Evolutionary conservation across 2,329 filamentous ascomycete species (phyloP).

Genomic region (Cryoendolithus antarcticus): DNA sequence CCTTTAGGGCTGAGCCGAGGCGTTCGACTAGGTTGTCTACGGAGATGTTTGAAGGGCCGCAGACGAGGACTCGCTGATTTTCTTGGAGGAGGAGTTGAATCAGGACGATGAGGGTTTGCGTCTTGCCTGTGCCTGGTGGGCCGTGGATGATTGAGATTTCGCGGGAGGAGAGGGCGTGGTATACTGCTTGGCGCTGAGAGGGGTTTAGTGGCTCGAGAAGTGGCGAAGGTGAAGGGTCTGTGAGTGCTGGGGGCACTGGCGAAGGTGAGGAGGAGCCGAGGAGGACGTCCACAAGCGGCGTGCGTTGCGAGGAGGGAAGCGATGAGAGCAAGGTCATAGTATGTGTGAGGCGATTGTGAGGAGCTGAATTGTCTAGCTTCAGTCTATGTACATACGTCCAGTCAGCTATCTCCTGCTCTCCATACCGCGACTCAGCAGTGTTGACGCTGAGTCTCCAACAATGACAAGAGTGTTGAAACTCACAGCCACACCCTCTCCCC

Average conservation of each 20-base stretch:
- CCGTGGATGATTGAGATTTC: slow-evolving; percentile 89
- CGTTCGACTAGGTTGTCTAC: slow-evolving; percentile 98
- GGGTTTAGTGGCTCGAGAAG: slow-evolving; percentile 45
- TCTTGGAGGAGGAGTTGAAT: slow-evolving; percentile 78
- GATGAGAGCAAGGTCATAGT: slow-evolving; percentile 49
- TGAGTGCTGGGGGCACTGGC: slow-evolving; percentile 32
- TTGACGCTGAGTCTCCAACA: slow-evolving; percentile 1
- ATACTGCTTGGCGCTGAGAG: slow-evolving; percentile 51
- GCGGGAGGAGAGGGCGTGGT: slow-evolving; percentile 70
- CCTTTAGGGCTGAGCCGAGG: slow-evolving; percentile 44
- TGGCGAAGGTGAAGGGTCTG: slow-evolving; percentile 37
- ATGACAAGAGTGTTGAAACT: slow-evolving; percentile 21
- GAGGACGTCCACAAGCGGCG: slow-evolving; percentile 46
- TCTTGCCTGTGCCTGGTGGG: slow-evolving; percentile 92
- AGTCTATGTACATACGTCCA: slow-evolving; percentile 33
- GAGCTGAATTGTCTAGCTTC: slow-evolving; percentile 55
- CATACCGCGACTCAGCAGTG: background rate
- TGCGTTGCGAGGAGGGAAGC: slow-evolving; percentile 42
- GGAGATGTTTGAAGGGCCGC: slow-evolving; percentile 89
- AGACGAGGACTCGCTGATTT: slow-evolving; percentile 70
- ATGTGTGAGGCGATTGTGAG: slow-evolving; percentile 53
- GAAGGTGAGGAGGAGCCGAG: slow-evolving; percentile 47
- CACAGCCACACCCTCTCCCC: slow-evolving; percentile 48
- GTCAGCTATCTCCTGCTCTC: slow-evolving; percentile 21
- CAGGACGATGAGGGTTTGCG: slow-evolving; percentile 87